Evolutionary conservation across 352 stramenopile species (phyloP).

Genomic region (Phytopythium ostracodes): DNA sequence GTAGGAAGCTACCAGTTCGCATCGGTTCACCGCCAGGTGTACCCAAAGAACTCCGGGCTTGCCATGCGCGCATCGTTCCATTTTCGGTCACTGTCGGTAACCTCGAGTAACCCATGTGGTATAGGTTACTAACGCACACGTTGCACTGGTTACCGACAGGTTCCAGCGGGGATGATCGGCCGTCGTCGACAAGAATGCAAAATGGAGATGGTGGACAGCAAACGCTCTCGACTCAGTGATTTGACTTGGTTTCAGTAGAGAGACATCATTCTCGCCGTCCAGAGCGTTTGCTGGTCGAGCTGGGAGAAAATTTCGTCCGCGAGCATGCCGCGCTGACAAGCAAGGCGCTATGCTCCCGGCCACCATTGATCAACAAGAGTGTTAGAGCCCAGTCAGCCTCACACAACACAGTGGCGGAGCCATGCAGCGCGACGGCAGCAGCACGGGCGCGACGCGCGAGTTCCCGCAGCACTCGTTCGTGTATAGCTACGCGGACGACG

Average conservation of each 20-base stretch:
- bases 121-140: neutral
- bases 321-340: neutral
- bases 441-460: neutral
- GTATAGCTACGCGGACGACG: conserved; percentile 5
- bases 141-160: neutral
- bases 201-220: neutral
- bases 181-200: neutral
- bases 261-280: neutral
- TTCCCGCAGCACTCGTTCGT: conserved; percentile 9
- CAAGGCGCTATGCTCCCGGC: neutral
- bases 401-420: neutral
- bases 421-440: conserved; percentile 2
- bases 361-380: neutral
- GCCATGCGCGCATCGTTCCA: too few species aligned
- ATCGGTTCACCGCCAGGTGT: too few species aligned
- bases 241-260: neutral
- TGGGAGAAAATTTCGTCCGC: neutral
- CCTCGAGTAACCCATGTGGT: too few species aligned
- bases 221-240: neutral
- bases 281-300: neutral
- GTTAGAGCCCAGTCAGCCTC: neutral
- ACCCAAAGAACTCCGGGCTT: too few species aligned
- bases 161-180: conserved; percentile 5
- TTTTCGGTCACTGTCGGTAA: too few species aligned
- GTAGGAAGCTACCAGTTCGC: too few species aligned